Base-by-base conservation (phyloP, 306 rosid species). In the Castanopsis chinensis region DNA sequence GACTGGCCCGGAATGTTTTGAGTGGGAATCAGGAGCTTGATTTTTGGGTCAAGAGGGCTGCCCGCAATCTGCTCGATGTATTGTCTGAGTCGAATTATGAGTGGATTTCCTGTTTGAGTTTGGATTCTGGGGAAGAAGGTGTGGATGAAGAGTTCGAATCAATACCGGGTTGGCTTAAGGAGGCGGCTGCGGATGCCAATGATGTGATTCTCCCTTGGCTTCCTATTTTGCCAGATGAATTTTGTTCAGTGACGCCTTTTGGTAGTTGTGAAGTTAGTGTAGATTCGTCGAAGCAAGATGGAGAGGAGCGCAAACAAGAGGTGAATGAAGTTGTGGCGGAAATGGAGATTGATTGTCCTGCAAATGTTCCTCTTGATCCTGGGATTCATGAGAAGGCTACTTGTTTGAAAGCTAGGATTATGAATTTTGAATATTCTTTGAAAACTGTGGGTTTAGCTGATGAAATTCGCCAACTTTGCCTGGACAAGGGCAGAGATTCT, bases 11-110 rank as follows among this genome's bases (percentile, higher is more conserved):
- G 65, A 35, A n/a, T 52, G 61, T 83, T 51, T 83, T 82, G 77
- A 60, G 86, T 45, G 54, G 71, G 3, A 15, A 14, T 20, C 37
- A 14, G 14, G 80, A 17, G 15, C 52, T 69, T 28, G 86, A 86
- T 69, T 86, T 86, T 74, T 82, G 89, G 89, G 86, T 79, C 11
- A 71, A 76, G 58, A 76, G 61, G 56, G 71, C 84, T 56, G 84
- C 84, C 8, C 75, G 65, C 70, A 61, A 82, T 51, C 80, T 86
- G 89, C 77, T 86, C 32, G 86, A 86, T 15, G 71, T 18, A 43
- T 58, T 79, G 86, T 73, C 84, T 28, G 61, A 68, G 2, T 45
- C 84, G 13, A 82, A 45, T 28, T 79, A 51, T 12, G 74, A 76
- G 57, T 85, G 89, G 84, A 79, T 86, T 76, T 82, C 84, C 28